Base-by-base conservation (phyloP, 2,329 filamentous ascomycete species). In the Colletotrichum destructivum region DNA sequence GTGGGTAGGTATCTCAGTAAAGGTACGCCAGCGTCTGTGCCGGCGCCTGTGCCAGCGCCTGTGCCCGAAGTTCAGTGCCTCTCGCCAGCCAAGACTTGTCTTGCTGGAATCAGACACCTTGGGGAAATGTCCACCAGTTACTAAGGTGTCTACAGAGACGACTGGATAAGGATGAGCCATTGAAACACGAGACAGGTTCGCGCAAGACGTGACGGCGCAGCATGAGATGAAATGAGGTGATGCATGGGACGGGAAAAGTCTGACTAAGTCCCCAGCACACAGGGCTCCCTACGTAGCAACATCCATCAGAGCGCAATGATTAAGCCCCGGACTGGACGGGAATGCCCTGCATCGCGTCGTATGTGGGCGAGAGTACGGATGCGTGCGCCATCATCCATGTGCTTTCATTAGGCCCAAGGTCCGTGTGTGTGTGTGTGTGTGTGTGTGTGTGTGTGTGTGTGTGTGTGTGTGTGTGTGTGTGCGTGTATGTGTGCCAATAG, bases 171-270 rank as follows among this genome's bases (percentile, higher is more conserved):
- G 54, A 16, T 11, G 35, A 16, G 15, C 54, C 9, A 31, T 40
- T 13, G 12, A n/a, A 5, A 40, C n/a, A 56, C 55, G 47, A 38
- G 40, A 55, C 38, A 35, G 31, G 8, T 35, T 35, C 31, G 31
- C 31, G 31, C 55, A 38, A 38, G 40, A 55, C 38, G 47, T 67
- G 47, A 15, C 23, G 38, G 38, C 35, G 31, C 60, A 44, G n/a
- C 54, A 66, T 62, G 56, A 46, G 64, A 71, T 54, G 64, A 71
- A 59, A 71, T 62, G 64, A 47, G 62, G 51, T 21, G 68, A 46
- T 52, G 51, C 64, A 71, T 71, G 52, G 57, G 64, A 68, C 47
- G 62, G 47, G 21, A 35, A 8, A 8, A 62, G 57, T 62, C 56
- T 68, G 64, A 68, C 47, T 47, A 59, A 71, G 60, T 15, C 57